phyloP scores from a whole-genome alignment of 768 basidiomycete species.

The Exidia glandulosa region DNA sequence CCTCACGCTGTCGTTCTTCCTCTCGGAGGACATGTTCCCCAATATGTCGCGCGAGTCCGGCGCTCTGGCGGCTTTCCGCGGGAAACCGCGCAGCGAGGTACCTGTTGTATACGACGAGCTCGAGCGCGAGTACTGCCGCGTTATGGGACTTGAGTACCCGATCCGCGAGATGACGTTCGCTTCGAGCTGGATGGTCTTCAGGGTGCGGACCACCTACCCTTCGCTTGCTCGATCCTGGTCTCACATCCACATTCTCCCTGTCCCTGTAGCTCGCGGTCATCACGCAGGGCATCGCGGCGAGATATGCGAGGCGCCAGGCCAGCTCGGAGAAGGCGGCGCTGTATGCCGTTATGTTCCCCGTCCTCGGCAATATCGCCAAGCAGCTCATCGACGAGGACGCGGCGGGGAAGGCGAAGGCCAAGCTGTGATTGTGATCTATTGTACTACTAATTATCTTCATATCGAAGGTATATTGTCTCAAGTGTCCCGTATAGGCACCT shows the following conservation, averaged over 20 bases:
- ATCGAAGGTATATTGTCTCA: no score
- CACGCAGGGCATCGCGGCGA: constrained; percentile 81
- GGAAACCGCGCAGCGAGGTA: constrained; percentile 41
- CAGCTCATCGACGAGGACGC: constrained; percentile 21
- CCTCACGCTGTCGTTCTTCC: constrained; percentile 73
- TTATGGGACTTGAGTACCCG: constrained; percentile 58
- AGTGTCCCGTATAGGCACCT: no score
- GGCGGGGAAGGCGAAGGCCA: constrained; percentile 6
- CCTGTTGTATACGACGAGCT: constrained; percentile 60
- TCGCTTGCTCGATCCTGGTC: constrained; percentile 1
- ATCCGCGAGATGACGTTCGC: constrained; percentile 71
- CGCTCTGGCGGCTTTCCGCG: constrained; percentile 27
- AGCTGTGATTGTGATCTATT: constrained; percentile 8
- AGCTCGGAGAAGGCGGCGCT: constrained; percentile 68
- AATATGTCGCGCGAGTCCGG: constrained; percentile 7
- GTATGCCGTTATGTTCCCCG: constrained; percentile 36
- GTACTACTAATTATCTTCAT: no score
- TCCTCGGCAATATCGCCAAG: constrained; percentile 55
- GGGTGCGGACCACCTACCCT: no score
- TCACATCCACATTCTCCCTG: background rate
- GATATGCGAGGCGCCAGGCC: constrained; percentile 75
- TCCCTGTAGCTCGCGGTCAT: constrained; percentile 60
- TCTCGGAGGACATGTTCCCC: constrained; percentile 13
- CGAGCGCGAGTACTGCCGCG: constrained; percentile 72
- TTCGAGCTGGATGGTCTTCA: constrained; percentile 76